A percentile compares a stretch with the other conserved stretches of the same genome.
Conservation (phyloP, 2,329 filamentous ascomycete genomes). For the Aspergillus proliferans region DNA sequence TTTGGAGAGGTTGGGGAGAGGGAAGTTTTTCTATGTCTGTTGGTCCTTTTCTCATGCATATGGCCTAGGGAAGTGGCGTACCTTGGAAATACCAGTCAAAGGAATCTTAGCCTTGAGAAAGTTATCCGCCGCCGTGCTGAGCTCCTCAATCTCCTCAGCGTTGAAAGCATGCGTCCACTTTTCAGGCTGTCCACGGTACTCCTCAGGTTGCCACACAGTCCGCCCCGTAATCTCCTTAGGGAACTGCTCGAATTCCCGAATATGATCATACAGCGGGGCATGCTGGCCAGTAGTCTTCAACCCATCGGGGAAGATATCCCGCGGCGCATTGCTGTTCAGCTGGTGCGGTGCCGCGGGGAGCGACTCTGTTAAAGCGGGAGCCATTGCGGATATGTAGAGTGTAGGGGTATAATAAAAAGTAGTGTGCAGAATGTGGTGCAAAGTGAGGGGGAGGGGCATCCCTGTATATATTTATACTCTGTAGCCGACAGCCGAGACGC, state of each 20-base stretch:
- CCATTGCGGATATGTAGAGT: background rate
- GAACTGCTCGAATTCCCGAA: slow-evolving; percentile 64
- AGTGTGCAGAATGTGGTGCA: background rate
- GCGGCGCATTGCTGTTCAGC: slow-evolving; percentile 32
- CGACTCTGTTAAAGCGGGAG: slow-evolving; percentile 30
- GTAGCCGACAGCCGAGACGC: background rate
- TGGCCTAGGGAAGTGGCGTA: slow-evolving; percentile 12
- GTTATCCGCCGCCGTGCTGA: slow-evolving; percentile 59
- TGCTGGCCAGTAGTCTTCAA: slow-evolving; percentile 68
- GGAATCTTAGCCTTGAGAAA: slow-evolving; percentile 62
- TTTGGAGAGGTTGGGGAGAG: slow-evolving; percentile 50
- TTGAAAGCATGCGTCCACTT: slow-evolving; percentile 69
- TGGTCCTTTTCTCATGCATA: background rate
- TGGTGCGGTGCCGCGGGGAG: slow-evolving; percentile 34
- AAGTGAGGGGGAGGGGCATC: background rate
- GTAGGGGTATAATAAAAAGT: background rate
- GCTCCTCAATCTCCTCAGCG: slow-evolving; percentile 59
- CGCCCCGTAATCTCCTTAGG: slow-evolving; percentile 64
- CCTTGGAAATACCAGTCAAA: slow-evolving; percentile 64
- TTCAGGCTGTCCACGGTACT: slow-evolving; percentile 58
- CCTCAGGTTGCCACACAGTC: slow-evolving; percentile 65
- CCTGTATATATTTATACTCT: slow-evolving; percentile 1
- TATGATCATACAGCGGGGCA: slow-evolving; percentile 57
- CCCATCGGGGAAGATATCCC: slow-evolving; percentile 56
- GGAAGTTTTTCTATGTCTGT: slow-evolving; percentile 49